phyloP scores from a whole-genome alignment of 345 rosid species.

The Mangifera indica region DNA sequence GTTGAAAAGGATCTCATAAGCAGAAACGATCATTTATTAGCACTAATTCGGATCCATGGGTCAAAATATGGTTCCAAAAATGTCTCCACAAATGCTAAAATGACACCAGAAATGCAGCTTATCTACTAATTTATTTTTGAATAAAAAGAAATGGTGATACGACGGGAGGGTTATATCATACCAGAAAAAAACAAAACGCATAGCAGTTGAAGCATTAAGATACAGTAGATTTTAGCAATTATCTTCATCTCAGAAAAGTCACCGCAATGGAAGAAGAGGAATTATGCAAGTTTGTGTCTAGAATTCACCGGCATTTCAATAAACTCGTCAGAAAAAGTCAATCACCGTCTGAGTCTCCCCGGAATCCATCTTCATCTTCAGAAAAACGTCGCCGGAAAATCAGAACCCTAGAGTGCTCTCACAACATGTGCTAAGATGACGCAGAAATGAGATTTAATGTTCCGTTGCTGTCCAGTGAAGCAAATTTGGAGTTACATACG shows the following conservation, averaged over 20 bases:
- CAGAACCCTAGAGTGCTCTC: too few relatives aligned
- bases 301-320: too few relatives aligned
- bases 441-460: neutral
- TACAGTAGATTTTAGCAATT: neutral
- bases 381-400: too few relatives aligned
- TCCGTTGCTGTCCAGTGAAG: conserved; percentile 26
- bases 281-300: neutral
- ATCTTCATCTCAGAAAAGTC: conserved; percentile 18
- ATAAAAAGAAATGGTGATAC: too few relatives aligned
- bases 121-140: too few relatives aligned
- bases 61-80: too few relatives aligned
- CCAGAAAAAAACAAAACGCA: conserved; percentile 26
- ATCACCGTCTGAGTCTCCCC: too few relatives aligned
- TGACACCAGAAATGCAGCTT: too few relatives aligned
- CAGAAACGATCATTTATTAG: neutral
- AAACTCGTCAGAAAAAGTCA: too few relatives aligned
- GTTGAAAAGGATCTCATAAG: neutral
- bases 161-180: neutral
- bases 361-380: too few relatives aligned
- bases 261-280: neutral
- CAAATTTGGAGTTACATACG: conserved; percentile 25
- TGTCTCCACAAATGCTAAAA: too few relatives aligned
- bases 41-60: too few relatives aligned
- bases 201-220: conserved; percentile 16
- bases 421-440: neutral